Base-by-base conservation (phyloP, 2,329 filamentous ascomycete genomes). In the Coniochaeta hoffmannii region DNA sequence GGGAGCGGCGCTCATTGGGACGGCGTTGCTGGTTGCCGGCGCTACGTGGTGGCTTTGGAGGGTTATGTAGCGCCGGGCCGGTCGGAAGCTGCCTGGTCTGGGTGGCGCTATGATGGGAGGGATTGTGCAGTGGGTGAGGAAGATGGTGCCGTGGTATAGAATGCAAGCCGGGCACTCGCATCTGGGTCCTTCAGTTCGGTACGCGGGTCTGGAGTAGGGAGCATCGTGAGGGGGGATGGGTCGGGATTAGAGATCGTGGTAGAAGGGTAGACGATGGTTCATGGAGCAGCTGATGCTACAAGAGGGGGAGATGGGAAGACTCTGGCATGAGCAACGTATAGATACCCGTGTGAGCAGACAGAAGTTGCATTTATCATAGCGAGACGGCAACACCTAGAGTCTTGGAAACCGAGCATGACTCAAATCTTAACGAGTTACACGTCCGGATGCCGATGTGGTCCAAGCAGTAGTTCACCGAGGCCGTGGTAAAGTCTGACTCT, bases 1-100 rank as follows among this genome's bases (percentile, higher is more conserved):
- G 60, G 79, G 78, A 1, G 76, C 76, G 3, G 62, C 73, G 55
- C 65, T 78, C 11, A 63, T 83, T 34, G 67, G 68, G 1, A 73
- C 76, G 15, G 53, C 76, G 2, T 57, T 78, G 11, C 69, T 72
- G 9, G 60, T 75, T 7, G 73, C 73, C 5, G 65, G 68, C 6
- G 49, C 28, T 31, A 51, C 49, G 19, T 83, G 79, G 69, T 81
- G 75, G 76, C 56, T 66, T 31, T 63, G 70, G 54, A 53, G 53
- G 46, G 41, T 46, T 28, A 41, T 56, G 17, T 61, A 60, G 56
- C 62, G 57, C 56, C 17, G 30, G 30, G 6, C 30, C 7, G 6
- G 30, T 32, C 17, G 17, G 10, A 36, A 7, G 34, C 6, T 36
- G n/a, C n/a, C n/a, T n/a, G n/a, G n/a, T n/a, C n/a, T n/a, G n/a